phyloP scores from a whole-genome alignment of 164 flowering plant species.

The Dillenia suffruticosa region DNA sequence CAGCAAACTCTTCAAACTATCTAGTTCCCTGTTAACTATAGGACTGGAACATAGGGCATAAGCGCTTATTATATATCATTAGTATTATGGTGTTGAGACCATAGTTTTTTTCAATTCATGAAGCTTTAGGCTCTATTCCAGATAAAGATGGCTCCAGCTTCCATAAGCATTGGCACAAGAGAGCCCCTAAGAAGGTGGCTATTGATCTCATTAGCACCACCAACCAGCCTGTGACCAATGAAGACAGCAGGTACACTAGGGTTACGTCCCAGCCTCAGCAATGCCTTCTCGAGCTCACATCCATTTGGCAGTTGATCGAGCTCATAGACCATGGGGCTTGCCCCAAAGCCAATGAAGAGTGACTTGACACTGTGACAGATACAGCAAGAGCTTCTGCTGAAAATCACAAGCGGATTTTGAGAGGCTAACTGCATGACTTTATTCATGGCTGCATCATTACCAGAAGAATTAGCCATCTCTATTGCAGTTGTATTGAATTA shows the following conservation, averaged over 20 bases:
- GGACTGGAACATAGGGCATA: too few relatives aligned
- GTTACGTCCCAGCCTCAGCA: constrained; percentile 13
- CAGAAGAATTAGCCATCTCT: too few relatives aligned
- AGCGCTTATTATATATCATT: too few relatives aligned
- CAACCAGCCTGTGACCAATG: constrained; percentile 29
- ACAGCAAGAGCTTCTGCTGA: constrained; percentile 16
- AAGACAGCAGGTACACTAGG: constrained; percentile 28
- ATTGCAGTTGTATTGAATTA: too few relatives aligned
- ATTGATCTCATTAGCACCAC: constrained; percentile 28
- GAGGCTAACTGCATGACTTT: constrained; percentile 3
- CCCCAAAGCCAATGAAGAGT: constrained; percentile 7
- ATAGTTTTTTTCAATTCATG: too few relatives aligned
- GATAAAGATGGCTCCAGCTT: constrained; percentile 19
- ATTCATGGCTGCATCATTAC: constrained; percentile 4
- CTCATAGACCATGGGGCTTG: constrained; percentile 9
- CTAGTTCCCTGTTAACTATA: too few relatives aligned
- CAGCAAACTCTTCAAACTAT: too few relatives aligned
- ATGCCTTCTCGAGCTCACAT: constrained; percentile 23
- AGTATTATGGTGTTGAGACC: too few relatives aligned
- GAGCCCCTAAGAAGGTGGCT: constrained; percentile 25
- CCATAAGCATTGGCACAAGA: constrained; percentile 25
- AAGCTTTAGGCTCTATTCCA: too few relatives aligned
- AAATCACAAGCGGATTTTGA: constrained; percentile 8
- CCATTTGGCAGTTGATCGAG: constrained; percentile 11
- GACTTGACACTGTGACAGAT: constrained; percentile 10